Evolutionary conservation across 768 basidiomycete species (phyloP).

Genomic region (Obba rivulosa): DNA sequence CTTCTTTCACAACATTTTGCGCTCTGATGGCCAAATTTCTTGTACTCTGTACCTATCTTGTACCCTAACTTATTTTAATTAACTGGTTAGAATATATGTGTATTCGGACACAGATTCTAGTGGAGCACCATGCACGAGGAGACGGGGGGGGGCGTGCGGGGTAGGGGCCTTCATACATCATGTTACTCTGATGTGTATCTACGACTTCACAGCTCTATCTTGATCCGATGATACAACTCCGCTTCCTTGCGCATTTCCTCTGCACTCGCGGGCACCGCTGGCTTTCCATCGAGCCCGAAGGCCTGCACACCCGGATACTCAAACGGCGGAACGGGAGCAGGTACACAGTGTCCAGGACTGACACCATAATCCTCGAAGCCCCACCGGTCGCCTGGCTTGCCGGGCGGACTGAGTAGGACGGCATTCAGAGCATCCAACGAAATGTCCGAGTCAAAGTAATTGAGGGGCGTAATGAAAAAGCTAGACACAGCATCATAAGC

Average conservation of each 20-base stretch:
- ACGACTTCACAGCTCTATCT: constrained; percentile 20
- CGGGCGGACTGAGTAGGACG: constrained; percentile 39
- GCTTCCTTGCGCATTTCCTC: constrained; percentile 36
- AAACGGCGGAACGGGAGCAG: constrained; percentile 31
- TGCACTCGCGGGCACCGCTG: constrained; percentile 21
- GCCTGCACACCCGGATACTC: constrained; percentile 30
- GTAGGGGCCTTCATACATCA: no score
- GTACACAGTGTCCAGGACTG: constrained; percentile 34
- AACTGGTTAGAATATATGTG: no score
- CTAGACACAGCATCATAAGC: constrained; percentile 20
- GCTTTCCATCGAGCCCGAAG: constrained; percentile 31
- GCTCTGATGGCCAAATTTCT: no score
- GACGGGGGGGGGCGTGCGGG: no score
- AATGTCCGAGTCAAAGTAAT: constrained; percentile 61
- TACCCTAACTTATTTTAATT: no score
- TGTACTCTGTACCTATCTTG: no score
- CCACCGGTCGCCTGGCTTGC: constrained; percentile 32
- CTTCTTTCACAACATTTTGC: no score
- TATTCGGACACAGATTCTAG: no score
- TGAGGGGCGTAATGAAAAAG: constrained; percentile 56
- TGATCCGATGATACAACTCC: constrained; percentile 28
- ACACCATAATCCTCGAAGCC: constrained; percentile 51
- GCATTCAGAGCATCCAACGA: constrained; percentile 54
- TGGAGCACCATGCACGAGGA: no score
- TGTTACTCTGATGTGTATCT: no score